phyloP scores from a whole-genome alignment of 164 flowering plant genomes.

The Taxillus chinensis region DNA sequence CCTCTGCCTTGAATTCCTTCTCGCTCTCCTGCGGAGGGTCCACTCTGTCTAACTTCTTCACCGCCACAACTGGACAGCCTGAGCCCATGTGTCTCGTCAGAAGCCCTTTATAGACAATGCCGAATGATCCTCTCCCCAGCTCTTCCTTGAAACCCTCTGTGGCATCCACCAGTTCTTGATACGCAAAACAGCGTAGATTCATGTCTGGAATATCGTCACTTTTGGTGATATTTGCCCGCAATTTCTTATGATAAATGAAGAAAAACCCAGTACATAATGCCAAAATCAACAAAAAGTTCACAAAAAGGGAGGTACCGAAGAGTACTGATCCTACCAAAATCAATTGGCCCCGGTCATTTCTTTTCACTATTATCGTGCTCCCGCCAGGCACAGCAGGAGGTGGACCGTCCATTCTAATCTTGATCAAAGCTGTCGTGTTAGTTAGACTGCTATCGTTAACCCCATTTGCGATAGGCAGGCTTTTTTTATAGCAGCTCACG shows the following conservation, averaged over 20 bases:
- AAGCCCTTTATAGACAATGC: constrained; percentile 18
- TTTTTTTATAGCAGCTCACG: not conserved
- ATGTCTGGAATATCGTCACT: not conserved
- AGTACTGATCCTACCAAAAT: constrained; percentile 7
- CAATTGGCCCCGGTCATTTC: constrained; percentile 3
- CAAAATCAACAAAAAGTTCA: constrained; percentile 8
- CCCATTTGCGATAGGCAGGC: not conserved
- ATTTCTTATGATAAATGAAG: not conserved
- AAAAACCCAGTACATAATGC: not conserved
- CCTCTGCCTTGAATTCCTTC: constrained; percentile 22
- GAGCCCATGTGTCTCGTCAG: not conserved
- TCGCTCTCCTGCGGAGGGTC: constrained; percentile 7
- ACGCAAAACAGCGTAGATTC: constrained; percentile 15
- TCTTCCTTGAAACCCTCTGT: constrained; percentile 19
- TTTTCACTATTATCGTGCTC: not conserved
- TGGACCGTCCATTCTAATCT: constrained; percentile 10
- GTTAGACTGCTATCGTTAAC: not conserved
- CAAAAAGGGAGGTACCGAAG: constrained; percentile 15
- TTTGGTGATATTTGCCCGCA: too few species aligned
- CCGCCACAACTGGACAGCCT: constrained; percentile 8
- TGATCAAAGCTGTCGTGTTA: constrained; percentile 15
- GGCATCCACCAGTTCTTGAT: constrained; percentile 14
- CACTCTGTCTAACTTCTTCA: constrained; percentile 17
- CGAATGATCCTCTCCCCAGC: constrained; percentile 22
- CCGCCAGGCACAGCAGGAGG: not conserved